Evolutionary conservation across 1,284 basidiomycete genomes (phyloP).

Genomic region (Naganishia sp.): DNA sequence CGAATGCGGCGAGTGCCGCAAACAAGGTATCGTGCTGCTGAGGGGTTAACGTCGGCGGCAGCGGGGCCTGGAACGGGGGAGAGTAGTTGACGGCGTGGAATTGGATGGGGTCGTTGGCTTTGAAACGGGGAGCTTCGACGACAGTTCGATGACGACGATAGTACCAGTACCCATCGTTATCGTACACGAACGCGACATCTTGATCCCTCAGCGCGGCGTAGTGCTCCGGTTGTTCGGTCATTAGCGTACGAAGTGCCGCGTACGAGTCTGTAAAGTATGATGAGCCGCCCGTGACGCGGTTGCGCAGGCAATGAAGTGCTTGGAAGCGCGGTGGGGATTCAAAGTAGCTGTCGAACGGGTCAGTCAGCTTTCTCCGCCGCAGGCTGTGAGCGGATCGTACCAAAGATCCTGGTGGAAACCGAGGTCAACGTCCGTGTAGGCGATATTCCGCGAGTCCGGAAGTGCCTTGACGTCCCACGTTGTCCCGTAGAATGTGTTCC

Average conservation of each 20-base stretch:
- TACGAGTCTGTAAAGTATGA: constrained; percentile 89
- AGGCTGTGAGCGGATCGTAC: constrained; percentile 58
- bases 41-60: constrained; percentile 34
- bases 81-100: constrained; percentile 82
- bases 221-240: constrained; percentile 57
- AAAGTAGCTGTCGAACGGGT: constrained; percentile 66
- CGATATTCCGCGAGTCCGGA: constrained; percentile 79
- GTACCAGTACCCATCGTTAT: constrained; percentile 87
- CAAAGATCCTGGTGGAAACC: constrained; percentile 90
- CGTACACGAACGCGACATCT: constrained; percentile 82
- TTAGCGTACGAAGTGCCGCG: constrained; percentile 66
- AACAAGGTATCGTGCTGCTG: constrained; percentile 62
- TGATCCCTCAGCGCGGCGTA: constrained; percentile 66
- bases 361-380: neutral
- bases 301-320: constrained; percentile 82
- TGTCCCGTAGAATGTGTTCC: constrained; percentile 87
- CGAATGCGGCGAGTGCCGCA: constrained; percentile 67
- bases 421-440: constrained; percentile 88
- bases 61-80: constrained; percentile 84
- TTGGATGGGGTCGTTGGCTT: neutral
- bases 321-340: constrained; percentile 85
- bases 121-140: constrained; percentile 56
- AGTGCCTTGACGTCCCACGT: constrained; percentile 87
- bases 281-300: constrained; percentile 75
- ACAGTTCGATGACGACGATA: constrained; percentile 77